Evolutionary conservation across 2,329 filamentous ascomycete species (phyloP).

Genomic region (Colletotrichum liaoningense): DNA sequence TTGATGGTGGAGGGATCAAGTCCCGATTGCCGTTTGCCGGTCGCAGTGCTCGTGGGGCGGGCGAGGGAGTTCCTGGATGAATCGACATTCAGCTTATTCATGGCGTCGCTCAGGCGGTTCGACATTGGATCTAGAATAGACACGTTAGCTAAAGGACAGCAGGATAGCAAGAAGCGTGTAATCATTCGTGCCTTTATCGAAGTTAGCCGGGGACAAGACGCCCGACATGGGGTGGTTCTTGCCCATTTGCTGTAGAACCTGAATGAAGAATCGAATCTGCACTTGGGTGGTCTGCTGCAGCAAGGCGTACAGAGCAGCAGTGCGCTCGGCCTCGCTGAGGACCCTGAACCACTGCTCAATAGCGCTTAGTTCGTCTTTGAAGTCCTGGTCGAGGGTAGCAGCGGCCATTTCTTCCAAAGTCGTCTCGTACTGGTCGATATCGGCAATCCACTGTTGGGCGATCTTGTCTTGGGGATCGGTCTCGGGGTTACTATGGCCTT

Average conservation of each 20-base stretch:
- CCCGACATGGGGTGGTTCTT: constrained; percentile 98
- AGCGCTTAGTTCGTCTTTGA: constrained; percentile 98
- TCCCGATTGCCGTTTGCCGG: constrained; percentile 92
- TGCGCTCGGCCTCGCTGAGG: constrained; percentile 94
- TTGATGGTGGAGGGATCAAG: constrained; percentile 94
- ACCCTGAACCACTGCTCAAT: constrained; percentile 99
- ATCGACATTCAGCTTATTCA: constrained; percentile 93
- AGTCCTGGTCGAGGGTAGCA: constrained; percentile 98
- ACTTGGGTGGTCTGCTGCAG: constrained; percentile 99
- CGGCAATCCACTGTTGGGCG: constrained; percentile 97
- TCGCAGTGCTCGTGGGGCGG: constrained; percentile 81
- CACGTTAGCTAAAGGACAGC: constrained; percentile 37
- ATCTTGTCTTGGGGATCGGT: constrained; percentile 89
- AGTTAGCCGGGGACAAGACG: constrained; percentile 92
- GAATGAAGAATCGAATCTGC: constrained; percentile 98
- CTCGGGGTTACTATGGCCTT: constrained; percentile 76
- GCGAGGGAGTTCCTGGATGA: constrained; percentile 87
- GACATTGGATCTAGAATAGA: constrained; percentile 88
- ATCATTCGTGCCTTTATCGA: constrained; percentile 84
- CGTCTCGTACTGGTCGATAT: constrained; percentile 99
- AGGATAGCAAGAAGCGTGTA: background rate
- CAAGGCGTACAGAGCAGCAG: constrained; percentile 92
- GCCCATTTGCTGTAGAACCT: constrained; percentile 98
- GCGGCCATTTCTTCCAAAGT: constrained; percentile 99
- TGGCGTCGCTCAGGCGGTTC: constrained; percentile 92